Evolutionary conservation across 352 stramenopile species (phyloP), one percentile per base, ranked within the genome.

Genomic region (Globisporangium spinosum): DNA sequence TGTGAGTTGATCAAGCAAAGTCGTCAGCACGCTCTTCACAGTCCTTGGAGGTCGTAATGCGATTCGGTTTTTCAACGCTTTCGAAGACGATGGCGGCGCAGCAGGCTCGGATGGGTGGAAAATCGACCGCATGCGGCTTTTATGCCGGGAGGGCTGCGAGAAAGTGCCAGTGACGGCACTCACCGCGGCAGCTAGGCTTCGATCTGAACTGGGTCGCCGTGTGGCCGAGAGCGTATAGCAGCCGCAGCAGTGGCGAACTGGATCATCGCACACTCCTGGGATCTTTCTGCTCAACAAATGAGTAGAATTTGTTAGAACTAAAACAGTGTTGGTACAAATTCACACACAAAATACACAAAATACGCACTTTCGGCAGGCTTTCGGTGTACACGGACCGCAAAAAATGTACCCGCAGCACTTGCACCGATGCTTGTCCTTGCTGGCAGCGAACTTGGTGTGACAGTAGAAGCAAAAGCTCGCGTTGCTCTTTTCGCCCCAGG

Each of bases 341-440:
- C 15, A 40, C 54, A 29, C 34, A 38, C n/a, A 60, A 7, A 7
- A 20, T 38, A 38, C 32, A 38, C 34, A 23, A 29, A n/a, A 49
- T 12, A 82, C 77, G 40, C 58, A 89, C 80, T 84, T 87, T 61
- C 70, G 77, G 29, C 88, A 96, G 2, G 83, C 85, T 64, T 88
- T 89, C 3, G 88, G 88, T 2, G 88, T 94, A 58, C 88, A 96
- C 9, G 81, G 67, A 3, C 69, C 72, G 51, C 88, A 96, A 69
- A 96, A 95, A 3, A 93, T 72, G 69, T 93, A 94, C 59, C 86
- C 88, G 47, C 88, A 96, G 70, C 83, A 87, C 66, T 92, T 92
- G 71, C 88, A 96, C 0, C 84, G 83, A 56, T 90, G 80, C 65
- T 89, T 91, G 1, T 91, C 85, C 34, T 91, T 92, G 23, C 69